Conservation (phyloP, 352 stramenopile species). For the Pythium pyrilobum region DNA sequence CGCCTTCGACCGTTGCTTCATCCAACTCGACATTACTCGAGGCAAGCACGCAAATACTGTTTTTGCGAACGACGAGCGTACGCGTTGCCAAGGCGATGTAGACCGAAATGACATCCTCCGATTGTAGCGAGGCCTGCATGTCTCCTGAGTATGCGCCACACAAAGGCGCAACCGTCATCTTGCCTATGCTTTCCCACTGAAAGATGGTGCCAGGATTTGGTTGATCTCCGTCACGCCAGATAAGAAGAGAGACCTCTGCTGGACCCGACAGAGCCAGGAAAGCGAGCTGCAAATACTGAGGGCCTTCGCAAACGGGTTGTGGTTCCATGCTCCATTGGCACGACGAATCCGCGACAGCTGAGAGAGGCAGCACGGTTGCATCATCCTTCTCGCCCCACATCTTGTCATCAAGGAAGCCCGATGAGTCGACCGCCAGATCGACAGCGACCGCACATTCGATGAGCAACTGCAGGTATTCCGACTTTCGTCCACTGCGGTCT, state of each 20-base stretch:
- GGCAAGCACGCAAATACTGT: neutral
- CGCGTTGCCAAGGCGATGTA: neutral
- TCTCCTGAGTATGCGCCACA: neutral
- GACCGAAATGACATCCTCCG: conserved; percentile 33
- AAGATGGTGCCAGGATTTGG: neutral
- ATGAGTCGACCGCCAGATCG: conserved; percentile 49
- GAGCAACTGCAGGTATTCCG: conserved; percentile 50
- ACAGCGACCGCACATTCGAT: conserved; percentile 52
- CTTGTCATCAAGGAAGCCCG: conserved; percentile 4
- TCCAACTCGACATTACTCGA: neutral
- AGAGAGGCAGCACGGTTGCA: neutral
- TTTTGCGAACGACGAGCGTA: conserved; percentile 10
- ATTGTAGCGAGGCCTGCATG: conserved; percentile 20
- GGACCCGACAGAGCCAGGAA: too few relatives aligned
- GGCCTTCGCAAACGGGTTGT: neutral
- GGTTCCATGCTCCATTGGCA: too few relatives aligned
- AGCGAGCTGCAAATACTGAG: too few relatives aligned
- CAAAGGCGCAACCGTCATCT: neutral
- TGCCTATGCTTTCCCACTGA: conserved; percentile 1
- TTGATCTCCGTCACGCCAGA: too few relatives aligned
- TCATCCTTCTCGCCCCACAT: neutral
- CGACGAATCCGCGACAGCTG: neutral
- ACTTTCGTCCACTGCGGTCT: conserved; percentile 48
- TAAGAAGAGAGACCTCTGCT: too few relatives aligned
- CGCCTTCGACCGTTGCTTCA: too few relatives aligned